Evolutionary conservation across 164 flowering plant genomes (phyloP).

Genomic region (Litsea cubeba): DNA sequence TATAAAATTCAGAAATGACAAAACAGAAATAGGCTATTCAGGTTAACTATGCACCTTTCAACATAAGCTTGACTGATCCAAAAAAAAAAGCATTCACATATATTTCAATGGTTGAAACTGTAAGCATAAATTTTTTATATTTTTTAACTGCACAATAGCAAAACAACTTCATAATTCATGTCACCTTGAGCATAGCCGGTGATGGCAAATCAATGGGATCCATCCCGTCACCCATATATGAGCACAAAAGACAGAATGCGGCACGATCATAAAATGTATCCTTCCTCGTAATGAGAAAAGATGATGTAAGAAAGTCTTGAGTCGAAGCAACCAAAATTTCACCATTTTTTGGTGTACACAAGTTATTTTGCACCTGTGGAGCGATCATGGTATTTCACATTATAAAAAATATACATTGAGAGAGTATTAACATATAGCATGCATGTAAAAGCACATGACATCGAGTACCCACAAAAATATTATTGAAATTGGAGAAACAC

Average conservation of each 20-base stretch:
- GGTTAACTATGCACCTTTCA: too few species aligned
- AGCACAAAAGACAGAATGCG: slow-evolving; percentile 82
- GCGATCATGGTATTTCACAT: slow-evolving; percentile 12
- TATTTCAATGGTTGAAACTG: too few species aligned
- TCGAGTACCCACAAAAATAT: neutral
- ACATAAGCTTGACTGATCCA: too few species aligned
- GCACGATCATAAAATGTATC: slow-evolving; percentile 98
- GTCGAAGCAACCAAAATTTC: slow-evolving; percentile 97
- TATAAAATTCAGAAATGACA: too few species aligned
- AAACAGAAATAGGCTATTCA: too few species aligned
- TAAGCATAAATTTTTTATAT: too few species aligned
- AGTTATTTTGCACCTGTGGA: slow-evolving; percentile 87
- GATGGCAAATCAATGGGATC: slow-evolving; percentile 87
- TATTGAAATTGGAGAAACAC: neutral
- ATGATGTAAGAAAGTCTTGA: slow-evolving; percentile 95
- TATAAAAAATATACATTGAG: neutral
- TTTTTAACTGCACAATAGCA: too few species aligned
- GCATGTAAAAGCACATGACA: neutral
- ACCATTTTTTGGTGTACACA: slow-evolving; percentile 98
- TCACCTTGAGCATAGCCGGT: slow-evolving; percentile 82
- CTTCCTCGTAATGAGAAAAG: slow-evolving; percentile 92
- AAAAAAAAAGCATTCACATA: too few species aligned
- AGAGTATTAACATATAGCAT: neutral
- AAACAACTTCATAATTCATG: neutral
- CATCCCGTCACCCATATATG: slow-evolving; percentile 92